A percentile compares a stretch with the other conserved stretches of the same genome.
phyloP scores from a whole-genome alignment of 106 monocot species.

The Iris macrosiphon region DNA sequence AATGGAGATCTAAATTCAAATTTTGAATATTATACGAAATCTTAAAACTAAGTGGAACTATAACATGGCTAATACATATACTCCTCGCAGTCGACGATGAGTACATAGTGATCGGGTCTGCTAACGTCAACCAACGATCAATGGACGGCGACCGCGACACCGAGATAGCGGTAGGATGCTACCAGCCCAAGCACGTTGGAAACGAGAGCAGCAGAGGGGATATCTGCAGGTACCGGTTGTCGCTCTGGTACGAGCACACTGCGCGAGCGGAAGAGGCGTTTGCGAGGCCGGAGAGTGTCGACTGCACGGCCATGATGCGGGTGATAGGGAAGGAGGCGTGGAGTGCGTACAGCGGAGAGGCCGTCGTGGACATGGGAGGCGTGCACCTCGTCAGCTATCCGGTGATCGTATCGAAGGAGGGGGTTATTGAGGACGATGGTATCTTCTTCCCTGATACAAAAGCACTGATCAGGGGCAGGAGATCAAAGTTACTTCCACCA shows the following conservation, averaged over 20 bases:
- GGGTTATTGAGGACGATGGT: constrained; percentile 7
- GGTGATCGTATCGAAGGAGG: constrained; percentile 15
- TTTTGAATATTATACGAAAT: too few relatives aligned
- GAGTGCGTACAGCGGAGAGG: constrained; percentile 24
- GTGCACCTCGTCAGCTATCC: constrained; percentile 45
- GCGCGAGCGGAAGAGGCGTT: constrained; percentile 5
- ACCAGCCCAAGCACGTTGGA: constrained; percentile 14
- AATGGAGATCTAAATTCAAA: too few relatives aligned
- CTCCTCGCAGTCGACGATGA: constrained; percentile 42
- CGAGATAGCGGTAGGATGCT: constrained; percentile 49
- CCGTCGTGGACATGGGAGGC: constrained; percentile 23
- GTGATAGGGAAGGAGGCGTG: constrained; percentile 29
- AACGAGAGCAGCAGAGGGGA: constrained; percentile 10
- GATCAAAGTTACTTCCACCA: constrained; percentile 33
- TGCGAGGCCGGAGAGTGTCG: constrained; percentile 11
- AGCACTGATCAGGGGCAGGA: constrained; percentile 31
- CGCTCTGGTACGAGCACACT: constrained; percentile 49
- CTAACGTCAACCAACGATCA: constrained; percentile 63
- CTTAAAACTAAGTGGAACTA: too few relatives aligned
- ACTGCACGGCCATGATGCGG: constrained; percentile 15
- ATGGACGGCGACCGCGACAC: constrained; percentile 55
- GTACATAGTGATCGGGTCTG: constrained; percentile 40
- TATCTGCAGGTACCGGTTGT: constrained; percentile 35
- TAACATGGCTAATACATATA: too few relatives aligned
- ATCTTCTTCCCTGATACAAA: constrained; percentile 33